Evolutionary conservation across 2,329 filamentous ascomycete genomes (phyloP), one percentile per base, ranked within the genome.

Genomic region (Sordariomycetes sp.): DNA sequence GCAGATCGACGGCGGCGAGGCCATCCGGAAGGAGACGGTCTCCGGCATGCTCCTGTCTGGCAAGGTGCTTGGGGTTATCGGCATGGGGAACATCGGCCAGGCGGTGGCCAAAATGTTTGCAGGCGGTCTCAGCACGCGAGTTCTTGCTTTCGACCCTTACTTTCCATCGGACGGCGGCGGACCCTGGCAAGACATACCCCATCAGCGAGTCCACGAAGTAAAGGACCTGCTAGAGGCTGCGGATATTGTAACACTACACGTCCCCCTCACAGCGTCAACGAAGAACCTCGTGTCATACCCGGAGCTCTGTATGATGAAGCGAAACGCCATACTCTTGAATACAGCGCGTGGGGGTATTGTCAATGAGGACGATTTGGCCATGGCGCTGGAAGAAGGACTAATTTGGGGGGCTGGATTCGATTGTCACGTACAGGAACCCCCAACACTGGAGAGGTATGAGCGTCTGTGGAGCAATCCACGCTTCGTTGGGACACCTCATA

Each of bases 211-310:
- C 14, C 16, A 46, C 40, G 18, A 46, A 3, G 53, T 60, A 12
- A 71, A 76, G 2, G 80, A 82, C 22, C 72, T 93, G 12, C 75
- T 93, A 16, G 79, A 82, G 1, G 75, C 77, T 32, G 82, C 85
- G 1, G 89, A 93, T 70, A 92, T 93, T 66, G 68, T 94, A 61
- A 92, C 89, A 0, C 85, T 93, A 10, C 89, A 93, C 66, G 93
- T 88, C 0, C 89, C 89, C 0, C 76, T 93, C 58, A 80, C 92
- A 60, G 87, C 88, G 5, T 87, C 85, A 4, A 93, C 89, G 0
- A 78, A 86, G 60, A 87, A 89, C 58, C 80, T 94, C 71, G 82
- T 93, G 24, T 74, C 22, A 76, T 75, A 16, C 6, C 40, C 14
- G 8, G 16, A 46, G 40, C 40, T 46, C 40, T 18, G n/a, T 2